Percentiles rank a stretch among this genome's conserved stretches.
Conservation (phyloP, 176 grass and related monocot species). For the Carex scoparia region DNA sequence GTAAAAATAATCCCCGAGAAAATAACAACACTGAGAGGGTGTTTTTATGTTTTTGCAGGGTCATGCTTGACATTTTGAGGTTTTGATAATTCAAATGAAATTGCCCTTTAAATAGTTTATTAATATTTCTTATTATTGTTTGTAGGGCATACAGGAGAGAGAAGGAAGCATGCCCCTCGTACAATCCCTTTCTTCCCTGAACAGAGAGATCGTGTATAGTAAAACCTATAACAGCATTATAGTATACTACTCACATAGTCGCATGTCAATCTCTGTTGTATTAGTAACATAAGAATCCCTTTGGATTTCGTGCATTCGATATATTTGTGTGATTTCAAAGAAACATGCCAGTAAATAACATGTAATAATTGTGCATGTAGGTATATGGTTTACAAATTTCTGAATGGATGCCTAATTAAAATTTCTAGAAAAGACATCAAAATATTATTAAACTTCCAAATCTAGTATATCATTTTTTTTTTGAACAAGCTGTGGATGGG, state of each 20-base stretch:
- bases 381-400: neutral
- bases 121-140: constrained; percentile 22
- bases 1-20: neutral
- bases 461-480: neutral
- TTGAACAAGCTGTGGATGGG: no score
- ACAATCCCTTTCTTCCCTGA: constrained; percentile 66
- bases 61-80: neutral
- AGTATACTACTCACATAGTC: neutral
- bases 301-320: neutral
- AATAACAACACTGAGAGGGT: neutral
- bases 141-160: constrained; percentile 65
- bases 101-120: neutral
- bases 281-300: neutral
- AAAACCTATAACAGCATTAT: constrained; percentile 32
- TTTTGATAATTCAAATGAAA: neutral
- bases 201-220: constrained; percentile 15
- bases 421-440: neutral
- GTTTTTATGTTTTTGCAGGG: neutral
- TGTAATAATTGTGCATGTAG: neutral
- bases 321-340: neutral
- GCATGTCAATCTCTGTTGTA: neutral
- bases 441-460: neutral
- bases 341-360: neutral
- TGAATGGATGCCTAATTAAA: neutral
- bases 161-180: constrained; percentile 55